A percentile compares a stretch with the other conserved stretches of the same genome.
Evolutionary conservation across 1,139 yeast genomes (phyloP).

Genomic region (Scheffersomyces parashehatae): DNA sequence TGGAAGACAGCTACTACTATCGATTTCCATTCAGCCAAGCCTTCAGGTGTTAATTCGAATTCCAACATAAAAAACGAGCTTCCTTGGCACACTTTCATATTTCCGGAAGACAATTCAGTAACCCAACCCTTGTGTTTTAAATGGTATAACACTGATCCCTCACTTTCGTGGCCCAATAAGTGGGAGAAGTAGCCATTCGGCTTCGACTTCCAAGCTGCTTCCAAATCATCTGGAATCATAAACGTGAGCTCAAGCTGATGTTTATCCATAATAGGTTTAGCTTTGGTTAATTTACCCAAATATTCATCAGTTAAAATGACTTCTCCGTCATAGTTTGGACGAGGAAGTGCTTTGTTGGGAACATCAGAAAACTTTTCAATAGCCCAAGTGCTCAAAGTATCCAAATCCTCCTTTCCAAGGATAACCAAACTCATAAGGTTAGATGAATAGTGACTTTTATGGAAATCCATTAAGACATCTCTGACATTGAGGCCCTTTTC

Average conservation of each 20-base stretch:
- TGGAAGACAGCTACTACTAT: conserved; percentile 65
- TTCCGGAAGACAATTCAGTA: conserved; percentile 74
- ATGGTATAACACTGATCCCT: conserved; percentile 73
- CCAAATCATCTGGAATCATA: conserved; percentile 72
- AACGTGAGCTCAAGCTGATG: conserved; percentile 69
- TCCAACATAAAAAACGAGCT: conserved; percentile 66
- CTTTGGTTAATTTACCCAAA: conserved; percentile 56
- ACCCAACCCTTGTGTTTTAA: conserved; percentile 81
- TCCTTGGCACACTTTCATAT: conserved; percentile 67
- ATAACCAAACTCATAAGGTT: conserved; percentile 86
- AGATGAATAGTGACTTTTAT: conserved; percentile 63
- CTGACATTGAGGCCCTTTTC: conserved; percentile 56
- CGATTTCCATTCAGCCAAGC: conserved; percentile 63
- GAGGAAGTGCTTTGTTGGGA: conserved; percentile 52
- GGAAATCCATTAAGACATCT: conserved; percentile 63
- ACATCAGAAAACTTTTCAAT: conserved; percentile 65
- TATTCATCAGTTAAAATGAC: conserved; percentile 41
- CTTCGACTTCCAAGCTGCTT: conserved; percentile 60
- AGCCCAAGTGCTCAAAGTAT: conserved; percentile 70
- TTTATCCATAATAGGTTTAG: conserved; percentile 81
- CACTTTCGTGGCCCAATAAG: conserved; percentile 87
- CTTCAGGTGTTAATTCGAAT: conserved; percentile 73
- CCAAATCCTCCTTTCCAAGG: conserved; percentile 78
- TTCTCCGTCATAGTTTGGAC: conserved; percentile 47
- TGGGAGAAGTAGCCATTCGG: conserved; percentile 77